Evolutionary conservation across 106 monocot species (phyloP).

Genomic region (Acorus gramineus): DNA sequence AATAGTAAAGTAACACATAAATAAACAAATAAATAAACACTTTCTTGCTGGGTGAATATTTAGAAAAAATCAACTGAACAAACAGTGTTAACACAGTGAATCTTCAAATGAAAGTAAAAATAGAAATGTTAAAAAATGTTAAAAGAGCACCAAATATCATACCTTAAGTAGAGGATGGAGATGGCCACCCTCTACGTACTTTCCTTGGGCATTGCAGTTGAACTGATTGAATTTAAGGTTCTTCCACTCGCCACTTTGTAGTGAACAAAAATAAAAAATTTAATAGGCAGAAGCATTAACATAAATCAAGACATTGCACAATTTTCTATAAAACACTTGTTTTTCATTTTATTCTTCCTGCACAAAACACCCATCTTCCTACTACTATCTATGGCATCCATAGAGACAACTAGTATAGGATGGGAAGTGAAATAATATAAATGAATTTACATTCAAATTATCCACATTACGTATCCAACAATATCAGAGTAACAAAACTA

Average conservation of each 20-base stretch:
- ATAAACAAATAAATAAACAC: too few relatives aligned
- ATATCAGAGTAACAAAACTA: not conserved
- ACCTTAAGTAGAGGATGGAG: slow-evolving; percentile 66
- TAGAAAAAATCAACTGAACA: too few relatives aligned
- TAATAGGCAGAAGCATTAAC: not conserved
- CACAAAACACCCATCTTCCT: too few relatives aligned
- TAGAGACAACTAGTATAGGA: too few relatives aligned
- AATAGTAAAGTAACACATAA: too few relatives aligned
- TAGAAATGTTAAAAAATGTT: not conserved
- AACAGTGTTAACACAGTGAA: not conserved
- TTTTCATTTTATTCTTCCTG: too few relatives aligned
- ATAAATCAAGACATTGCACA: too few relatives aligned
- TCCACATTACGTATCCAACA: not conserved
- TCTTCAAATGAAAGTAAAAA: not conserved
- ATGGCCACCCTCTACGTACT: slow-evolving; percentile 45
- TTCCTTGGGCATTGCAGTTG: slow-evolving; percentile 44
- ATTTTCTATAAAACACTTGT: too few relatives aligned
- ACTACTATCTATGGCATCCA: too few relatives aligned
- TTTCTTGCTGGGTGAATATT: too few relatives aligned
- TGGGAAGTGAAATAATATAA: too few relatives aligned
- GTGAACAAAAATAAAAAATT: not conserved
- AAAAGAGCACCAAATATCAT: not conserved
- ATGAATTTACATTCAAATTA: too few relatives aligned
- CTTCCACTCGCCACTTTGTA: slow-evolving; percentile 55
- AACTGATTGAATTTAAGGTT: slow-evolving; percentile 63